phyloP scores from a whole-genome alignment of 1,139 yeast genomes.

The Pichiaceae sp. region DNA sequence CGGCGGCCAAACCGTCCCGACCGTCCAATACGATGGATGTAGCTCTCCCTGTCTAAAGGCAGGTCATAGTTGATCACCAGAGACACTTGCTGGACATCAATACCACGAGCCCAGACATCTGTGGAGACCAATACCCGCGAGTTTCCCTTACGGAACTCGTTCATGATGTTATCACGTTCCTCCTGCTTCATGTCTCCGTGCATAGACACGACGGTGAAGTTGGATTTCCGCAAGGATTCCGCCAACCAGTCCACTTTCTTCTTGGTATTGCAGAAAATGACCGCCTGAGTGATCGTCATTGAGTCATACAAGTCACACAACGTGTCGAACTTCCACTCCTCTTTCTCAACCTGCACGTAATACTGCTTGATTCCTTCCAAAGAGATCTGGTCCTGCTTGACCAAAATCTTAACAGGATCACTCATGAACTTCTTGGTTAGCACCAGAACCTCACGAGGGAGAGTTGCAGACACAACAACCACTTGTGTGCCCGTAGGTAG shows the following conservation, averaged over 20 bases:
- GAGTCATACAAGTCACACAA: constrained; percentile 89
- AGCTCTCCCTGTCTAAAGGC: constrained; percentile 80
- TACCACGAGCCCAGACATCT: constrained; percentile 97
- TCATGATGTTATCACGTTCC: constrained; percentile 84
- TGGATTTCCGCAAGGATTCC: constrained; percentile 66
- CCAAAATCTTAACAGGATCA: constrained; percentile 85
- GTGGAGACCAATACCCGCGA: constrained; percentile 87
- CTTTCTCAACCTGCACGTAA: constrained; percentile 78
- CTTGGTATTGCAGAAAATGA: constrained; percentile 89
- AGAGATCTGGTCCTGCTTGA: constrained; percentile 82
- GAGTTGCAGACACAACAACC: constrained; percentile 90
- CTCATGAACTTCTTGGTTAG: constrained; percentile 83
- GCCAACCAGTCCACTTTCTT: constrained; percentile 88
- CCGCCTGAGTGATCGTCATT: constrained; percentile 92
- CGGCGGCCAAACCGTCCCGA: constrained; percentile 96
- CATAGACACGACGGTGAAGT: constrained; percentile 88
- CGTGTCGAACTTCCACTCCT: constrained; percentile 94
- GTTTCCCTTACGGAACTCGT: constrained; percentile 69
- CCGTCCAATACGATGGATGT: constrained; percentile 95
- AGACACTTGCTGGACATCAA: constrained; percentile 96
- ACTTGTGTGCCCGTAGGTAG: constrained; percentile 82
- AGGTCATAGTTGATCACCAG: constrained; percentile 88
- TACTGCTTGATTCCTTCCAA: constrained; percentile 88
- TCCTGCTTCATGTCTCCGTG: constrained; percentile 97
- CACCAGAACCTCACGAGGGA: constrained; percentile 77